Conservation (phyloP, 257 asterid species). For the Ligustrum vulgare region DNA sequence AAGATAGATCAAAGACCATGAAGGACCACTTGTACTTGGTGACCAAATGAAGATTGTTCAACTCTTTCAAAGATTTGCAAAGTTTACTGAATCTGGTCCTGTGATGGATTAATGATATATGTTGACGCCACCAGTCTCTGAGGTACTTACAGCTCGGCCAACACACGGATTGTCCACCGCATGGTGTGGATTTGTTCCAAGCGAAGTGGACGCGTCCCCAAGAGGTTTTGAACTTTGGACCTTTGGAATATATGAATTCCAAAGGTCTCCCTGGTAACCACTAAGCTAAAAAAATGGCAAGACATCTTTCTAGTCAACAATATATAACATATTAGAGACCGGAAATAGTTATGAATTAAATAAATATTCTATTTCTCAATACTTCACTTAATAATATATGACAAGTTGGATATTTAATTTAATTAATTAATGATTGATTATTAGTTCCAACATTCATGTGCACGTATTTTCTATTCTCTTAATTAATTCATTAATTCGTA, state of each 20-base stretch:
- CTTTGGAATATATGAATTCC: too few relatives aligned
- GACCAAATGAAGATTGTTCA: constrained; percentile 6
- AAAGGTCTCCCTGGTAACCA: too few relatives aligned
- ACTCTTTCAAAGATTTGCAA: neutral
- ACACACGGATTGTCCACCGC: too few relatives aligned
- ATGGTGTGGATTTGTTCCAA: too few relatives aligned
- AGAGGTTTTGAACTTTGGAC: too few relatives aligned
- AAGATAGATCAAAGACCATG: neutral
- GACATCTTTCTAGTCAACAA: too few relatives aligned
- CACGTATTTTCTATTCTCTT: neutral
- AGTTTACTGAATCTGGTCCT: neutral
- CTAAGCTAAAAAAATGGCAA: too few relatives aligned
- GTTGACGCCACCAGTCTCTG: too few relatives aligned
- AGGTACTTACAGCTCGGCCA: too few relatives aligned
- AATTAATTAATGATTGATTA: neutral
- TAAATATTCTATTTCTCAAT: neutral
- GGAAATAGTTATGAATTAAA: neutral
- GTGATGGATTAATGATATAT: neutral
- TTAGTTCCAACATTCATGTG: neutral
- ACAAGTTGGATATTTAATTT: neutral
- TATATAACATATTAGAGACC: neutral
- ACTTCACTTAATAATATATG: neutral
- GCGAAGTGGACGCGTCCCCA: too few relatives aligned
- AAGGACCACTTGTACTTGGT: constrained; percentile 4
- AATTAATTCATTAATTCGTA: neutral